Evolutionary conservation across 805 yeast species (phyloP), one percentile per base, ranked within the genome.

Genomic region (Yamadazyma philogaea): DNA sequence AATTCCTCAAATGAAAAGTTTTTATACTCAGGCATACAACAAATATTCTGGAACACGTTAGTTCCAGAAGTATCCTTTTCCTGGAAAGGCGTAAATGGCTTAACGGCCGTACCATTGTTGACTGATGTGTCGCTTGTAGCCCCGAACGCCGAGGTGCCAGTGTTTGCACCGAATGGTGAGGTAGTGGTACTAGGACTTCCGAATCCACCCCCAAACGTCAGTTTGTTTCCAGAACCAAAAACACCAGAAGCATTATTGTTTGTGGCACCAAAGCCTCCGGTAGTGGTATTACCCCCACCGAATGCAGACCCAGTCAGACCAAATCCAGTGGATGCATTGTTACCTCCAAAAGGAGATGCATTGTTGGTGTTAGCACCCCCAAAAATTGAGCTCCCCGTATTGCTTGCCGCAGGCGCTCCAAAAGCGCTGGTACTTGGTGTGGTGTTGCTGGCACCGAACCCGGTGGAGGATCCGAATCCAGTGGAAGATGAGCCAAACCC

Each of bases 21-120:
- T 53, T 75, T 76, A 59, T 91, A 93, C 61, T 88, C 96, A 4
- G 95, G 96, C 97, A 93, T 90, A 34, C 87, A 77, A 8, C 86
- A 70, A 47, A 93, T 84, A 52, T 80, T 80, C 62, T 91, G 87
- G 64, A 72, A 90, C 38, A 72, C 64, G 40, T 53, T 62, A 42
- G 79, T 81, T 6, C 54, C 48, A 6, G 77, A 75, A 10, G 81
- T 69, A 56, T 90, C 97, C 54, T 84, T 85, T 60, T 91, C 97
- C 27, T 74, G 70, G 50, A 63, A 73, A 7, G 89, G 75, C 39
- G 79, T 71, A 59, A 81, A 90, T 1, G 96, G 91, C 52, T 75
- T 79, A 7, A 73, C 64, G 0, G 82, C 77, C 4, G 96, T 83
- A 26, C 96, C 96, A 49, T 79, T 75, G 64, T 76, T 69, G 22